A percentile compares a stretch with the other conserved stretches of the same genome.
These are phyloP conservation scores for Candida glucosophila DNA, from an alignment of 1,139 yeast species.

Conservation along the genomic window DNA sequence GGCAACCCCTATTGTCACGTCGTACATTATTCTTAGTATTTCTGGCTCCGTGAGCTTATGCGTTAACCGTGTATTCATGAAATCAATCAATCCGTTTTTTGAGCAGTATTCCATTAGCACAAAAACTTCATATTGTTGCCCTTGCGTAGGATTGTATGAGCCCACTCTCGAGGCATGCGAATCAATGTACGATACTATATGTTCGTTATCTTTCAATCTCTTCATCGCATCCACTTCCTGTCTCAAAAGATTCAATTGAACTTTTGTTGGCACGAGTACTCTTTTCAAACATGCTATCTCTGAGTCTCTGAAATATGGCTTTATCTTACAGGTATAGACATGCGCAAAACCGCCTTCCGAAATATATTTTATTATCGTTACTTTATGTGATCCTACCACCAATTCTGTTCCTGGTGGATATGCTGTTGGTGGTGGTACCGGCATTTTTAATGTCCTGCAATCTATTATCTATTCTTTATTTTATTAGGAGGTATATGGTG, in stretches of 20 bases:
- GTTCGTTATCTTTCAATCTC: slow-evolving; percentile 64
- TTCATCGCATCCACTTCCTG: slow-evolving; percentile 84
- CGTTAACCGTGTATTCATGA: slow-evolving; percentile 85
- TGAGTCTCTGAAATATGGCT: slow-evolving; percentile 41
- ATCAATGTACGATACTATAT: slow-evolving; percentile 84
- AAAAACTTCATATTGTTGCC: slow-evolving; percentile 73
- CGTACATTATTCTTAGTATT: slow-evolving; percentile 73
- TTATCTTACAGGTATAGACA: slow-evolving; percentile 55
- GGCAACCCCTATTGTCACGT: slow-evolving; percentile 74
- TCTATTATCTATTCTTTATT: too few relatives aligned
- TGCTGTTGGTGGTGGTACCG: slow-evolving; percentile 44
- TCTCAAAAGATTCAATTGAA: slow-evolving; percentile 56
- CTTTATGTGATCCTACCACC: slow-evolving; percentile 58
- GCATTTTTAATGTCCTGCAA: slow-evolving; percentile 10
- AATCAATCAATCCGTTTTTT: slow-evolving; percentile 80
- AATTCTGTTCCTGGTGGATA: slow-evolving; percentile 52
- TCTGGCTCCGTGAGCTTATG: slow-evolving; percentile 78
- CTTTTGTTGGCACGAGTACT: slow-evolving; percentile 67
- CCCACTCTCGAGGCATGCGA: slow-evolving; percentile 79
- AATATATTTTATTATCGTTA: slow-evolving; percentile 49
- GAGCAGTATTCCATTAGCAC: slow-evolving; percentile 89
- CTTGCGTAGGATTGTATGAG: slow-evolving; percentile 15
- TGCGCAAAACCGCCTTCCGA: slow-evolving; percentile 78
- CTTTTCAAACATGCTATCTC: slow-evolving; percentile 62
- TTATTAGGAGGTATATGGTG: too few relatives aligned